phyloP scores from a whole-genome alignment of 1,284 basidiomycete genomes.

The Hymenochaete sp. region DNA sequence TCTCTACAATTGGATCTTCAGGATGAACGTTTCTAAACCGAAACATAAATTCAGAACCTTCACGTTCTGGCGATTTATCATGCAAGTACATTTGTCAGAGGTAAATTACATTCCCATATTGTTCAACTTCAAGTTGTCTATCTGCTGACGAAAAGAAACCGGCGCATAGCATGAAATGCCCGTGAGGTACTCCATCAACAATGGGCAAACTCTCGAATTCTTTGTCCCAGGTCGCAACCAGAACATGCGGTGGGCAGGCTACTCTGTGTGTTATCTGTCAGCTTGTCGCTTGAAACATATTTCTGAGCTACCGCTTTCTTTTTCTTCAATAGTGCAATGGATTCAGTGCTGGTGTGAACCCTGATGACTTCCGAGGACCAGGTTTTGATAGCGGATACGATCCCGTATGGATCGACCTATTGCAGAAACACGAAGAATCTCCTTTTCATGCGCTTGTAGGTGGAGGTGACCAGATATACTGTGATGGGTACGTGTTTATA shows the following conservation, averaged over 20 bases:
- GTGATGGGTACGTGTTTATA: slow-evolving; percentile 45
- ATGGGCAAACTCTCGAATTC: slow-evolving; percentile 73
- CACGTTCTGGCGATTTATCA: slow-evolving; percentile 93
- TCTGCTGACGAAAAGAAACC: not conserved
- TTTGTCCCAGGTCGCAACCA: slow-evolving; percentile 74
- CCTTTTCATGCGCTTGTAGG: slow-evolving; percentile 85
- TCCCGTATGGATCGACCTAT: slow-evolving; percentile 88
- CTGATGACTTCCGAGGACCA: slow-evolving; percentile 68
- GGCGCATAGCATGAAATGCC: slow-evolving; percentile 47
- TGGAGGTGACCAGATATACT: slow-evolving; percentile 81
- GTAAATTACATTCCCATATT: slow-evolving; percentile 20
- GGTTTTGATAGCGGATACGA: slow-evolving; percentile 75
- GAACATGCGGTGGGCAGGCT: slow-evolving; percentile 87
- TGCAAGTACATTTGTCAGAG: slow-evolving; percentile 67
- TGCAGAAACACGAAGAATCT: slow-evolving; percentile 67
- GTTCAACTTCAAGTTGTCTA: no score
- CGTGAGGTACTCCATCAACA: slow-evolving; percentile 75
- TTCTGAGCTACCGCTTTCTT: no score
- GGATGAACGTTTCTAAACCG: not conserved
- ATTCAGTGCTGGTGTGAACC: slow-evolving; percentile 72
- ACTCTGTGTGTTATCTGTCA: slow-evolving; percentile 49
- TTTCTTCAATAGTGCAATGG: slow-evolving; percentile 57
- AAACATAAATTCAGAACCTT: slow-evolving; percentile 45
- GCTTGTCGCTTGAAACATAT: not conserved
- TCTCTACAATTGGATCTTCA: not conserved